Base-by-base conservation (phyloP, 2,329 filamentous ascomycete species). In the Phyllosticta citrichinensis region DNA sequence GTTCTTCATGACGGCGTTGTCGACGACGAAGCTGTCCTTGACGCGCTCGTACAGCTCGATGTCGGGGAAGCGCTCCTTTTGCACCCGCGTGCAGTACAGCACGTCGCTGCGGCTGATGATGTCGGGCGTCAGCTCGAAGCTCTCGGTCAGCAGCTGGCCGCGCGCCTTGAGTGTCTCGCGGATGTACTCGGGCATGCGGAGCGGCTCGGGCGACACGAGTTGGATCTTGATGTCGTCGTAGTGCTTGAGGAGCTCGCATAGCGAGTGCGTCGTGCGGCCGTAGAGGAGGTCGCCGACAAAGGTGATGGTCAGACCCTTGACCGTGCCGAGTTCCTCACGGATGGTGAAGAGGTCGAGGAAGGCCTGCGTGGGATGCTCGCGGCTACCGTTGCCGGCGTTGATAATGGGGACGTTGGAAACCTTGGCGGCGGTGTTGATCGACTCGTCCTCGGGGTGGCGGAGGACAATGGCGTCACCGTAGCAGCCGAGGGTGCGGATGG, bases 321-420 rank as follows among this genome's bases (percentile, higher is more conserved):
- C 93, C 0, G 92, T 97, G 65, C 94, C 94, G 9, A 97, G 82
- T 76, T 99, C 94, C 76, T 99, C 94, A 67, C 94, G 90, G 71
- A 99, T 99, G 60, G 94, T 97, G 80, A 97, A 99, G 62, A 99
- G 87, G 70, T 99, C 94, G 22, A 99, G 81, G 82, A 99, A 94
- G 0, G 94, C 94, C 77, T 99, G 94, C 0, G 94, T 99, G 0
- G 94, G 94, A 77, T 99, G 94, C 79, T 99, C 94, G 68, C 90
- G 87, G 76, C 88, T 91, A 65, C 94, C 94, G 73, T 99, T 99
- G 57, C 94, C 94, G 65, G 91, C 94, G 73, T 99, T 99, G 81
- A 99, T 93, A 70, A 99, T 86, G 1, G 94, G 94, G 0, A 97
- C 90, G 17, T 87, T 86, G 52, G 90, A 91, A 78, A 87, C 96